A percentile compares a stretch with the other conserved stretches of the same genome.
These are phyloP conservation scores for Diaporthe sp. DNA, from an alignment of 2,329 filamentous ascomycete species.

Conservation along the genomic window DNA sequence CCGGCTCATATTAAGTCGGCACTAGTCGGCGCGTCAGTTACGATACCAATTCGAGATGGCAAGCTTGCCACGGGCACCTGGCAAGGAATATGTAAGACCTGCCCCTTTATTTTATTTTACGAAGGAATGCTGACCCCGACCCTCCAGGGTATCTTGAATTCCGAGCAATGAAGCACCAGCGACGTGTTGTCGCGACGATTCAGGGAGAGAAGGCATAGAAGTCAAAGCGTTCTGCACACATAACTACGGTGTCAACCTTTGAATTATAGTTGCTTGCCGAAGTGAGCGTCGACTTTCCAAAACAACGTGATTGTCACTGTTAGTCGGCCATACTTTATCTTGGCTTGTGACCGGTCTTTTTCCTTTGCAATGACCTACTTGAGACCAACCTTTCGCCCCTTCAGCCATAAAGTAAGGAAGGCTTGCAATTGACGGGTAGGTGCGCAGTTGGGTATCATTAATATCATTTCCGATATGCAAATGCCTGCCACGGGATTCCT, in stretches of 20 bases:
- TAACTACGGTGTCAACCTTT: not conserved
- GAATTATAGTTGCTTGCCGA: not conserved
- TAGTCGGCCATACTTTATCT: not conserved
- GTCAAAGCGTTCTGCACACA: not conserved
- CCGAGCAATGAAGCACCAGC: constrained; percentile 76
- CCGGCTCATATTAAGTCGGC: constrained; percentile 95
- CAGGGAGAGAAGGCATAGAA: constrained; percentile 79
- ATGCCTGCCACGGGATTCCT: not conserved
- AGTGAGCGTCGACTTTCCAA: not conserved
- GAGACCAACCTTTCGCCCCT: not conserved
- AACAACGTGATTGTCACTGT: not conserved
- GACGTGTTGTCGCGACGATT: constrained; percentile 91
- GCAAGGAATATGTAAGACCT: constrained; percentile 73
- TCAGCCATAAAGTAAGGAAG: not conserved
- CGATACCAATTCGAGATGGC: constrained; percentile 90
- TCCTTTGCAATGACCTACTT: not conserved
- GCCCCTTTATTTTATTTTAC: not conserved
- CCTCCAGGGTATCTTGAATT: constrained; percentile 83
- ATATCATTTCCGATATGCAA: constrained; percentile 4
- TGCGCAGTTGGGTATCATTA: constrained; percentile 19
- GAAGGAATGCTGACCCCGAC: constrained; percentile 54
- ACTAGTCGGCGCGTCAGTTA: constrained; percentile 88
- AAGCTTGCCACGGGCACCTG: constrained; percentile 78
- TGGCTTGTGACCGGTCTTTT: not conserved
- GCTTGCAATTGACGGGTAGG: not conserved